These are phyloP conservation scores for Aaosphaeria pasadenensis DNA, from an alignment of 2,329 filamentous ascomycete genomes.

Conservation along the genomic window DNA sequence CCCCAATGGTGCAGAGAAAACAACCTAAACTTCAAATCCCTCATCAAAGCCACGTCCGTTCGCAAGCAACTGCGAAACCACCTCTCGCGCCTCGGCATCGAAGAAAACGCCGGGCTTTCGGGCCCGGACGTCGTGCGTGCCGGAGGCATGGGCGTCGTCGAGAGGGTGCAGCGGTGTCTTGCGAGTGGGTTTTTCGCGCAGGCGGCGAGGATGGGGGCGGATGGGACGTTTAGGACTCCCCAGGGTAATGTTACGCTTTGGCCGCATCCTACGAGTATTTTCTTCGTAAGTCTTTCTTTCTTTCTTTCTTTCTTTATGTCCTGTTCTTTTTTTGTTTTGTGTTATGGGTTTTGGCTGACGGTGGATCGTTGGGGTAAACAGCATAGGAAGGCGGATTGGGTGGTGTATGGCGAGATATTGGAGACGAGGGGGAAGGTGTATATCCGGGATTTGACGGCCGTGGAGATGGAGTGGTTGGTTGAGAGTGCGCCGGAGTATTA, in stretches of 20 bases:
- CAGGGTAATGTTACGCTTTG: conserved; percentile 73
- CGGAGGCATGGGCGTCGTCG: conserved; percentile 53
- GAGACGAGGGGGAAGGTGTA: conserved; percentile 86
- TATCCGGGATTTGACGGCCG: conserved; percentile 87
- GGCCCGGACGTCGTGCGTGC: conserved; percentile 35
- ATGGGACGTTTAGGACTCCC: conserved; percentile 87
- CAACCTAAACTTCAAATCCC: conserved; percentile 78
- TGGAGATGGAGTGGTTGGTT: conserved; percentile 87
- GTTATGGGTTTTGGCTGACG: no score
- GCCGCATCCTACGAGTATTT: conserved; percentile 86
- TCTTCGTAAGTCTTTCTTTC: conserved; percentile 67
- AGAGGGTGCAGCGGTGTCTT: conserved; percentile 79
- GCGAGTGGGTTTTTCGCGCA: conserved; percentile 91
- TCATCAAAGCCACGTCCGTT: conserved; percentile 80
- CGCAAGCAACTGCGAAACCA: conserved; percentile 82
- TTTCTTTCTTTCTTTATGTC: no score
- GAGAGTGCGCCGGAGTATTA: conserved; percentile 78
- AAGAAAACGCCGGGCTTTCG: conserved; percentile 56
- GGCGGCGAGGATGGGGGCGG: conserved; percentile 87
- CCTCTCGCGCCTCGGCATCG: conserved; percentile 78
- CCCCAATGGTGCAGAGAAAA: conserved; percentile 84
- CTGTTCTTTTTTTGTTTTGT: no score
- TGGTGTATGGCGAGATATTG: conserved; percentile 90
- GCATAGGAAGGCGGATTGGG: conserved; percentile 94
- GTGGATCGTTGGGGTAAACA: conserved; percentile 13